Evolutionary conservation across 148 eudicot genomes (phyloP).

Genomic region (Vaccinium darrowii): DNA sequence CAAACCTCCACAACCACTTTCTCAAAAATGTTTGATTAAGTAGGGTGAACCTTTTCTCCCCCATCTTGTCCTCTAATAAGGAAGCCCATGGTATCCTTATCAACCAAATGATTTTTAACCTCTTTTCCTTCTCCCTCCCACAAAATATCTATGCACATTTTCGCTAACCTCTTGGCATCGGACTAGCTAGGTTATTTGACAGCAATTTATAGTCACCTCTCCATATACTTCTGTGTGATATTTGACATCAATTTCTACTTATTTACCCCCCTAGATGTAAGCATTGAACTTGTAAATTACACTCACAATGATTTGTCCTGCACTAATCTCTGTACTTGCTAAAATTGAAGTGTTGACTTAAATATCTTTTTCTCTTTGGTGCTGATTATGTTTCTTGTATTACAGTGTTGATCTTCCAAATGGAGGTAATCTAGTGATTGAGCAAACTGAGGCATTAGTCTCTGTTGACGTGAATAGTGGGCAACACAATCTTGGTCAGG

Average conservation of each 20-base stretch:
- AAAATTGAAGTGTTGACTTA: not conserved
- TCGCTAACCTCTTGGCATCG: no score
- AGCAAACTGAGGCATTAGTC: slow-evolving; percentile 96
- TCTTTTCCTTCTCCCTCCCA: not conserved
- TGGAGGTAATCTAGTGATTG: slow-evolving; percentile 92
- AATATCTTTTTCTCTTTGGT: slow-evolving; percentile 9
- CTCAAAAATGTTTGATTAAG: no score
- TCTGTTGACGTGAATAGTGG: slow-evolving; percentile 97
- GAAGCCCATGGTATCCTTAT: no score
- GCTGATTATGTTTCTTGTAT: slow-evolving; percentile 26
- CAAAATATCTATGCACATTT: not conserved
- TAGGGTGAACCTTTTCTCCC: no score
- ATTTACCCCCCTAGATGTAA: not conserved
- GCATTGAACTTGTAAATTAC: not conserved
- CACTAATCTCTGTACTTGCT: not conserved
- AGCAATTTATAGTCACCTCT: not conserved
- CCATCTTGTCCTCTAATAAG: no score
- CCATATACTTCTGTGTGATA: not conserved
- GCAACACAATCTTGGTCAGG: slow-evolving; percentile 79
- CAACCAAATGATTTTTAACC: no score
- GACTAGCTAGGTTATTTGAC: not conserved
- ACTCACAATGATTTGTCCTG: not conserved
- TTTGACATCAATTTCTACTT: not conserved
- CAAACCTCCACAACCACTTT: no score
- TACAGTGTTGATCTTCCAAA: slow-evolving; percentile 74